Evolutionary conservation across 2,329 filamentous ascomycete species (phyloP), one percentile per base, ranked within the genome.

Genomic region (Beauveria sp.): DNA sequence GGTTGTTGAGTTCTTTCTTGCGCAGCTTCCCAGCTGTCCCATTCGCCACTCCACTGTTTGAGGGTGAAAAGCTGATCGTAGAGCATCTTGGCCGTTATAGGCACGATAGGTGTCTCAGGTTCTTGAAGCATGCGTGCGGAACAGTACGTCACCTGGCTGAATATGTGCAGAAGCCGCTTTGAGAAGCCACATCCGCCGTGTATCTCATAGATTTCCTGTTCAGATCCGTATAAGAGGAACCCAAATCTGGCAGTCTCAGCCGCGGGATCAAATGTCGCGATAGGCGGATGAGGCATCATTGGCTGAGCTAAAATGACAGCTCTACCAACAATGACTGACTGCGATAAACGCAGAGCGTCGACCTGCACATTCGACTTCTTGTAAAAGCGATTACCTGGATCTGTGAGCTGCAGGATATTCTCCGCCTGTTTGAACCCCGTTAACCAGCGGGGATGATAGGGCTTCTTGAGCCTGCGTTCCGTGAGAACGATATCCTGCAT

Each of bases 131-230:
- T 55, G 12, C 72, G 69, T 5, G 74, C 70, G 22, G 74, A 69
- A 42, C 73, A 70, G 59, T 73, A 73, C 5, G 75, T 76, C 38
- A 77, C 72, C 50, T 75, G 73, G 46, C 72, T 73, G 48, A 77
- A 68, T 12, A 67, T 68, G 52, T 76, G 71, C 24, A 77, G 68
- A 4, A 77, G 66, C 46, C 71, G 74, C 57, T 74, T 76, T 0
- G 75, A 77, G 61, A 77, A 77, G 10, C 75, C 75, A 52, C 75
- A 77, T 0, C 74, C 75, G 9, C 75, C 75, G 51, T 77, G 75
- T 4, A 77, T 75, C 57, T 76, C 69, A 40, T 70, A 72, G 64
- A 73, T 71, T 12, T 76, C 73, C 20, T 62, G 64, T 40, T 70
- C 67, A 0, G 69, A 71, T 3, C 74, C 75, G 48, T 77, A 75